Evolutionary conservation across 2,329 filamentous ascomycete species (phyloP), one percentile per base, ranked within the genome.

Genomic region (Diplocarpon rosae): DNA sequence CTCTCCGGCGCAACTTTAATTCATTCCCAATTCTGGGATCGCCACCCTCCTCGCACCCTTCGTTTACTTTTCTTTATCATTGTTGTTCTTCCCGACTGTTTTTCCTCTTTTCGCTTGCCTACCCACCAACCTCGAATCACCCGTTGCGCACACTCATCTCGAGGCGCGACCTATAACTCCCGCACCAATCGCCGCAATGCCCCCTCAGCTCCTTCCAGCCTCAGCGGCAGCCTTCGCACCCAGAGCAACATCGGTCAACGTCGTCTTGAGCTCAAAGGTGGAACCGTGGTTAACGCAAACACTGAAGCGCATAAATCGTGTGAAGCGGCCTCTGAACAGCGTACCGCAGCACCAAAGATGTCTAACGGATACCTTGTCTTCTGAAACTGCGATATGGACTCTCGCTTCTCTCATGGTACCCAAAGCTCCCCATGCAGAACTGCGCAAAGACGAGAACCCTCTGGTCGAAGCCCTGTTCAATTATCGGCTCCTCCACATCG

Each of bases 221-320:
- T 96, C 92, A 60, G 92, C 92, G 56, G 88, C 89, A 51, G 90
- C 92, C 61, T 98, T 96, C 71, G 90, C 90, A 59, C 90, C 90
- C 57, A 79, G 92, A 61, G 76, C 78, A 48, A 87, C 87, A 39
- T 88, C 86, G 20, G 90, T 94, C 65, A 96, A 93, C 64, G 86
- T 98, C 56, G 92, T 98, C 49, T 73, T 98, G 59, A 85, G 82
- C 61, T 83, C 83, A 63, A 94, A 92, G 71, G 80, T 93, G 60
- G 89, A 95, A 69, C 85, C 88, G 48, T 98, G 92, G 92, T 76
- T 96, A 66, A 98, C 92, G 30, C 85, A 89, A 63, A 95, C 89
- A 10, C 74, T 98, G 60, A 96, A 96, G 76, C 82, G 92, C 65
- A 88, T 95, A 70, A 96, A 95, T 74, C 79, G 85, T 56, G 80